Evolutionary conservation across 345 rosid species (phyloP).

Genomic region (Leavenworthia alabamica): DNA sequence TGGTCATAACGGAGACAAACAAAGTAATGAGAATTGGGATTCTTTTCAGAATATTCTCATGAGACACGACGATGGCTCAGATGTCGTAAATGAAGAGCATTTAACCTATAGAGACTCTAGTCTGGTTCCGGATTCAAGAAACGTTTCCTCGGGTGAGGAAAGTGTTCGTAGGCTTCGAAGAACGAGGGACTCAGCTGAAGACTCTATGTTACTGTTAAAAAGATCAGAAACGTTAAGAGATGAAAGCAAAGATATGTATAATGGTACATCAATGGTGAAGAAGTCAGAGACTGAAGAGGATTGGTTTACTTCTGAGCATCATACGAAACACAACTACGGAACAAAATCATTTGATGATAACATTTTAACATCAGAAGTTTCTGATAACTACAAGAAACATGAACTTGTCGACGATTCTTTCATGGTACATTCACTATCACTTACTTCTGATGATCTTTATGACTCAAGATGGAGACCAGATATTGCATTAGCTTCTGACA

Average conservation of each 20-base stretch:
- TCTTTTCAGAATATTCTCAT: constrained; percentile 63
- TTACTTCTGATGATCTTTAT: constrained; percentile 34
- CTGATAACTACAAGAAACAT: constrained; percentile 37
- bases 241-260: constrained; percentile 26
- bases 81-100: constrained; percentile 25
- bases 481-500: constrained; percentile 34
- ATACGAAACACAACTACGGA: constrained; percentile 30
- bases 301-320: constrained; percentile 44
- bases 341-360: constrained; percentile 38
- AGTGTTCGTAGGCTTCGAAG: constrained; percentile 37
- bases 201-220: constrained; percentile 37
- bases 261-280: constrained; percentile 31
- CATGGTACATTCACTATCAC: constrained; percentile 51
- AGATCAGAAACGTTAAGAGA: constrained; percentile 41
- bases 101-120: constrained; percentile 29
- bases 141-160: constrained; percentile 32
- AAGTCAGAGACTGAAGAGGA: constrained; percentile 59
- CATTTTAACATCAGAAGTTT: constrained; percentile 23
- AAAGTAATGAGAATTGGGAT: constrained; percentile 56
- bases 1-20: constrained; percentile 32
- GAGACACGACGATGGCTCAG: constrained; percentile 38
- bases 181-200: constrained; percentile 46
- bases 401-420: constrained; percentile 59
- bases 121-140: constrained; percentile 26
- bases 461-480: constrained; percentile 59